Conservation (phyloP, 495 filamentous ascomycete genomes). For the Penicillium silybi region DNA sequence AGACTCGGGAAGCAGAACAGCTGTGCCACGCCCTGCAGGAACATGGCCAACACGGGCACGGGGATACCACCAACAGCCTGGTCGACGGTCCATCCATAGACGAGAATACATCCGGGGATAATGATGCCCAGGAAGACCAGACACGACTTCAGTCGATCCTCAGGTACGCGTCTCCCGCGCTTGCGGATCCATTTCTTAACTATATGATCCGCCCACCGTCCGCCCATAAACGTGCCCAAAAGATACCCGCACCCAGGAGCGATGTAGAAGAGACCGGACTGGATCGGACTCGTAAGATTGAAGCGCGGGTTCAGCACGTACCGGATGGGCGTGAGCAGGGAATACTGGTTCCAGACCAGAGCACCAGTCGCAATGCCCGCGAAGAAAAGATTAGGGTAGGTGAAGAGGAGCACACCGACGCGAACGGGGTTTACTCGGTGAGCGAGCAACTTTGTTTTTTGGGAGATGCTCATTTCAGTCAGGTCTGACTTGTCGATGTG, state of each 20-base stretch:
- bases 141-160: conserved; percentile 64
- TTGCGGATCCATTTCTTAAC: conserved; percentile 61
- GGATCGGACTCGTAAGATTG: conserved; percentile 60
- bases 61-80: conserved; percentile 62
- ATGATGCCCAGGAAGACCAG: conserved; percentile 56
- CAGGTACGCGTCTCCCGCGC: conserved; percentile 57
- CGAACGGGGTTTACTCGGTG: conserved; percentile 59
- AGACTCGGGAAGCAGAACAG: conserved; percentile 69
- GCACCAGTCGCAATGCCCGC: conserved; percentile 56
- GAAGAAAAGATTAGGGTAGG: conserved; percentile 63
- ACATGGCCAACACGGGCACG: conserved; percentile 65
- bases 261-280: conserved; percentile 68
- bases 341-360: conserved; percentile 72
- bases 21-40: conserved; percentile 66
- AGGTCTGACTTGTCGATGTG: conserved; percentile 54
- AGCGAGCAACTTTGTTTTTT: conserved; percentile 52
- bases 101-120: conserved; percentile 61
- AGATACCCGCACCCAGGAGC: conserved; percentile 70
- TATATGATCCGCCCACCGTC: conserved; percentile 63
- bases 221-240: conserved; percentile 65
- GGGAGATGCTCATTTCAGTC: conserved; percentile 37
- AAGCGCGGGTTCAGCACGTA: conserved; percentile 73
- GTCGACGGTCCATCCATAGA: conserved; percentile 72
- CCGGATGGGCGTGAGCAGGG: conserved; percentile 67
- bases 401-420: conserved; percentile 51